Base-by-base conservation (phyloP, 495 filamentous ascomycete species). In the Rhypophila decipiens region DNA sequence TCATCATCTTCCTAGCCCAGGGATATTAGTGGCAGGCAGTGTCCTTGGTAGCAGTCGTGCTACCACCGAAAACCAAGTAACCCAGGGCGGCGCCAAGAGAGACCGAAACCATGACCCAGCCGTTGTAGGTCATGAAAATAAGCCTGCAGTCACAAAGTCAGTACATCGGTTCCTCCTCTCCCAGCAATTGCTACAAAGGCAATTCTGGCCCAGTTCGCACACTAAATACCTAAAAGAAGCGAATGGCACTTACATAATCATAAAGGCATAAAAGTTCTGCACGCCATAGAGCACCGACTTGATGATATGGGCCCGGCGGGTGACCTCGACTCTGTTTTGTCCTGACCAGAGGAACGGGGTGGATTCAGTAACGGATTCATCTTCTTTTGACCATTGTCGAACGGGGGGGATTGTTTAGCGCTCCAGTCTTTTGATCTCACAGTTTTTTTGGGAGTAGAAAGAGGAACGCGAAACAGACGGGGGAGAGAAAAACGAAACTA, bases 61-160 rank as follows among this genome's bases (percentile, higher is more conserved):
- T 73, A 23, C 75, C 72, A 4, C 86, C 86, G 68, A 96, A 99
- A 34, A 84, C 55, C 21, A 96, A 59, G 62, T 95, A 96, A 31
- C 93, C 93, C 37, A 95, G 56, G 44, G 91, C 95, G 0, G 90
- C 90, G 19, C 93, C 93, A 11, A 91, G 73, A 10, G 85, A 87
- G 10, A 96, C 88, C 0, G 91, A 78, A 50, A 95, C 64, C 93
- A 99, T 99, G 47, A 99, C 83, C 76, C 84, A 90, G 13, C 94
- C 93, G 56, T 99, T 99, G 65, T 99, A 99, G 2, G 94, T 99
- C 93, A 99, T 99, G 69, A 99, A 99, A 18, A 99, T 72, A 51
- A 99, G 71, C 93, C 93, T 98, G 38, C n/a, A n/a, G n/a, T n/a
- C n/a, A n/a, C n/a, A n/a, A n/a, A n/a, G n/a, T n/a, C n/a, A n/a